Base-by-base conservation (phyloP, 2,329 filamentous ascomycete genomes). In the Xylaria sp. region DNA sequence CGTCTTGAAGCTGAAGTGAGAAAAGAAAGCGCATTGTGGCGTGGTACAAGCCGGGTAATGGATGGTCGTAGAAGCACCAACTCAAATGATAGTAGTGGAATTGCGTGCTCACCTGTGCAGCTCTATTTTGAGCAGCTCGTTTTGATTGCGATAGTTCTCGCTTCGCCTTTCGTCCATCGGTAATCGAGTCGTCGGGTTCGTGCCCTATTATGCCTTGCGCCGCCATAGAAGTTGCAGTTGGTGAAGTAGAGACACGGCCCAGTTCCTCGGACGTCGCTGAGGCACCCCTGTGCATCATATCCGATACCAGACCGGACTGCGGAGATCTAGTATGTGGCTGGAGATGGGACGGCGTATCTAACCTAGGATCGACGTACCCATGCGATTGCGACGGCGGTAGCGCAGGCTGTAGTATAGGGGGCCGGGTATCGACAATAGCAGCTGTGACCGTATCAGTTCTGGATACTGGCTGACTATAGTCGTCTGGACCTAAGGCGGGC, bases 91-190 rank as follows among this genome's bases (percentile, higher is more conserved):
- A 59, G 61, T 59, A 72, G 61, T 59, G 72, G 65, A 63, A 51
- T 55, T 56, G 62, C 55, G 21, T 39, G 79, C 90, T 78, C 87
- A 98, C 96, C 90, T 99, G 96, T 62, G 96, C 96, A 75, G 95
- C 96, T 79, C 96, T 87, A 78, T 99, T 99, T 79, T 99, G 96
- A 9, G 96, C 96, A 32, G 96, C 96, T 73, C 96, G 92, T 84
- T 98, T 99, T 45, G 94, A 97, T 53, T 94, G 96, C 30, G 94
- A 98, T 69, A 99, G 83, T 81, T 98, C 95, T 62, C 96, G 88
- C 81, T 97, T 97, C 12, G 90, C 90, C 81, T 96, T 95, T 60
- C 90, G 86, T 71, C 90, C 88, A 71, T 92, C 81, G 72, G 82
- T 68, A 7, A 73, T 72, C 4, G 73, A 71, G 14, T 78, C 75